phyloP scores from a whole-genome alignment of 1,139 yeast genomes.

The Geotrichum histeridarum region DNA sequence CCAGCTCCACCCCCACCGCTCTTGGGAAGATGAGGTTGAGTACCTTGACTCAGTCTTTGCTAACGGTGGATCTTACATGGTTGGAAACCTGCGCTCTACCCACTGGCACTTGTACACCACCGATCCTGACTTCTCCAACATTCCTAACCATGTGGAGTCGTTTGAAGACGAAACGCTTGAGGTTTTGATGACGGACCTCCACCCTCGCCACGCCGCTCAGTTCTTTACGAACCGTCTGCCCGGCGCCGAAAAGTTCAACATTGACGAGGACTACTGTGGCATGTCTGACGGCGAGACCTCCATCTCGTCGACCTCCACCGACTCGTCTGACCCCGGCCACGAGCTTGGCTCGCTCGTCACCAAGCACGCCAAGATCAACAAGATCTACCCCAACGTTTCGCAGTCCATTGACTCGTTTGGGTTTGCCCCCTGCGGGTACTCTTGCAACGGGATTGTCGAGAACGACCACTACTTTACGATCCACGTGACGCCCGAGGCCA shows the following conservation, averaged over 20 bases:
- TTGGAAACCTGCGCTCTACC: slow-evolving; percentile 74
- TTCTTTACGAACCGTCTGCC: slow-evolving; percentile 59
- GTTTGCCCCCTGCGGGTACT: slow-evolving; percentile 93
- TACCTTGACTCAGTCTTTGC: slow-evolving; percentile 61
- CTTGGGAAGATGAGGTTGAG: slow-evolving; percentile 77
- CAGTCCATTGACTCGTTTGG: slow-evolving; percentile 71
- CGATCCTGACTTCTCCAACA: slow-evolving; percentile 27
- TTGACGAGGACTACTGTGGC: slow-evolving; percentile 34
- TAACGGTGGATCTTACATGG: slow-evolving; percentile 64
- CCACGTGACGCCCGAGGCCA: slow-evolving; percentile 90
- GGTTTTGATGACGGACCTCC: slow-evolving; percentile 83
- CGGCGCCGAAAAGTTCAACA: slow-evolving; percentile 29
- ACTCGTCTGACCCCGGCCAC: slow-evolving; percentile 65
- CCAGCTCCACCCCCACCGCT: slow-evolving; percentile 75
- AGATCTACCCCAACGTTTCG: slow-evolving; percentile 45
- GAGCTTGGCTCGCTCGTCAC: slow-evolving; percentile 66
- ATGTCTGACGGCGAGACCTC: slow-evolving; percentile 15
- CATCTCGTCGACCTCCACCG: slow-evolving; percentile 19
- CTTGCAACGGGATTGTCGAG: slow-evolving; percentile 72
- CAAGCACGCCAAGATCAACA: slow-evolving; percentile 54
- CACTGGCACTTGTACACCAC: slow-evolving; percentile 90
- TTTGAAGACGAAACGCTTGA: slow-evolving; percentile 74
- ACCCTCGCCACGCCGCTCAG: slow-evolving; percentile 52
- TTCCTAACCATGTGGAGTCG: slow-evolving; percentile 15
- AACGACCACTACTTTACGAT: slow-evolving; percentile 71